These are phyloP conservation scores for Dictyostelium brefeldianum DNA, from an alignment of 78 protist species.

Conservation along the genomic window DNA sequence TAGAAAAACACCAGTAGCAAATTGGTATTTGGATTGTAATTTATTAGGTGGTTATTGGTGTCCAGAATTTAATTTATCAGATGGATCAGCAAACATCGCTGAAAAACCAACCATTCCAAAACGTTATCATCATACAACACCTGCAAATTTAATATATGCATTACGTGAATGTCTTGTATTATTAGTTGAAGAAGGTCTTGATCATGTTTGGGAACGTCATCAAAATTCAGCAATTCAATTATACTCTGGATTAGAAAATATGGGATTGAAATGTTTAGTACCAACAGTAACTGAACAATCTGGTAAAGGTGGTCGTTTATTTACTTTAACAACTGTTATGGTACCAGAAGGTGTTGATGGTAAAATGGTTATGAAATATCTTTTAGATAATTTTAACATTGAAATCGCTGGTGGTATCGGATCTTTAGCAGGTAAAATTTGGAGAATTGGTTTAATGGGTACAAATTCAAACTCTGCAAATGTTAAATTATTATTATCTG, in stretches of 20 bases:
- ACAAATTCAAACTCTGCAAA: slow-evolving; percentile 53
- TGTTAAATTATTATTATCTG: slow-evolving; percentile 43
- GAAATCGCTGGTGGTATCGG: slow-evolving; percentile 89
- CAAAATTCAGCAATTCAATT: slow-evolving; percentile 43
- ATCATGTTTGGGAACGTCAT: slow-evolving; percentile 73
- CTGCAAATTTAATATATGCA: slow-evolving; percentile 70
- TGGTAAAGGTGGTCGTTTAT: slow-evolving; percentile 75
- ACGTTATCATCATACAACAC: slow-evolving; percentile 85
- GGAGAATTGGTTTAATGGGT: slow-evolving; percentile 89
- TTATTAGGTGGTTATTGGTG: slow-evolving; percentile 74
- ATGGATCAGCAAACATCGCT: background rate
- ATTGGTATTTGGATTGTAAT: slow-evolving; percentile 84
- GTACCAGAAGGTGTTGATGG: slow-evolving; percentile 85
- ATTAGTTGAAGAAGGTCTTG: slow-evolving; percentile 83
- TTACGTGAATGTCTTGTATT: slow-evolving; percentile 76
- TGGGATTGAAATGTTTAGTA: slow-evolving; percentile 50
- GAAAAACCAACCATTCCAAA: slow-evolving; percentile 25
- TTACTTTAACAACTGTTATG: slow-evolving; percentile 68
- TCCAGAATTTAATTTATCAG: slow-evolving; percentile 54
- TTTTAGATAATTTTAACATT: slow-evolving; percentile 72
- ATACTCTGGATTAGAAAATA: slow-evolving; percentile 58
- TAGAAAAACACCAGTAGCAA: slow-evolving; percentile 75
- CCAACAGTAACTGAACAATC: background rate
- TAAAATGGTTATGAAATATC: slow-evolving; percentile 47
- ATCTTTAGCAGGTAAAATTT: slow-evolving; percentile 76